phyloP scores from a whole-genome alignment of 2,329 filamentous ascomycete species.

The Rhynchosporium agropyri region DNA sequence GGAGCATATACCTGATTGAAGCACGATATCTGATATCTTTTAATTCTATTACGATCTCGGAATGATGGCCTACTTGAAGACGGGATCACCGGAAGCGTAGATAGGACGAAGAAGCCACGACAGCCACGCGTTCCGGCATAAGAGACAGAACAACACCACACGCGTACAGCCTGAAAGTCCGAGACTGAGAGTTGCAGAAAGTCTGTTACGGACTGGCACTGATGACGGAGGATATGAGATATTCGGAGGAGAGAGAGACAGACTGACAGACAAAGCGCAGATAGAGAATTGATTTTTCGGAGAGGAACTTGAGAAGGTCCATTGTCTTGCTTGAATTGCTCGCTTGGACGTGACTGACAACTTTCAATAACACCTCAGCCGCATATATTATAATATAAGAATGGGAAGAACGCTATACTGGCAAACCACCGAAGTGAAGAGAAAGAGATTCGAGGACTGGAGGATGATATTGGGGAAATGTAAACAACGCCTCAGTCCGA shows the following conservation, averaged over 20 bases:
- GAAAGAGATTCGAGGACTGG: no score
- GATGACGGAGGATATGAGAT: neutral
- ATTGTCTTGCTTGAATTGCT: neutral
- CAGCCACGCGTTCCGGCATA: conserved; percentile 22
- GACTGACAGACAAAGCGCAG: conserved; percentile 9
- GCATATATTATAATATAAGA: no score
- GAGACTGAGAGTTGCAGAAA: conserved; percentile 21
- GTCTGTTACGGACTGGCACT: neutral
- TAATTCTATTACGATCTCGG: no score
- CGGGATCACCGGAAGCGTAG: neutral
- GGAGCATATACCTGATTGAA: neutral
- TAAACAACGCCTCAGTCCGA: no score
- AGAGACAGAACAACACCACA: conserved; percentile 22
- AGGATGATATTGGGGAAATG: neutral
- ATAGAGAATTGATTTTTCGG: neutral
- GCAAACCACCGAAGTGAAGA: no score
- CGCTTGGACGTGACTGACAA: neutral
- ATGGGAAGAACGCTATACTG: no score
- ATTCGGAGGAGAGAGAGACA: neutral
- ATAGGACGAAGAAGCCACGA: neutral
- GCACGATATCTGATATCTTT: no score
- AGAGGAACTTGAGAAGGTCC: neutral
- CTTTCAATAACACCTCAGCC: no score
- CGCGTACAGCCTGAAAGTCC: conserved; percentile 22
- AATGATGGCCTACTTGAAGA: no score